Percentiles rank a stretch among this genome's conserved stretches.
Conservation (phyloP, 192 early-diverging fungal species). For the Thoreauomyces humboldtii region DNA sequence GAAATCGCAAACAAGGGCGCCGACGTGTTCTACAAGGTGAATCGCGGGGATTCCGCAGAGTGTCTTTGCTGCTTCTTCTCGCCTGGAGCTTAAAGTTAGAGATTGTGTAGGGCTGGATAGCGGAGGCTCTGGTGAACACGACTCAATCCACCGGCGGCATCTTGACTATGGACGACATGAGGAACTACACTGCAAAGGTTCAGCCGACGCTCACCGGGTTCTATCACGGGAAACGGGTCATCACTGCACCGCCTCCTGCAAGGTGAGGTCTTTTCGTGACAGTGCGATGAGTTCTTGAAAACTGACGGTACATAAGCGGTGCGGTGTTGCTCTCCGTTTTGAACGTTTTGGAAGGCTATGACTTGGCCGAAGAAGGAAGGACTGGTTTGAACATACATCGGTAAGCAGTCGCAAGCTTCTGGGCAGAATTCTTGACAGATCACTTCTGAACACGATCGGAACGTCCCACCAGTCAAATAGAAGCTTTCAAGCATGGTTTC, state of each 20-base stretch:
- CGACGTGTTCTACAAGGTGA: constrained; percentile 42
- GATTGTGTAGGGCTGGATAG: constrained; percentile 50
- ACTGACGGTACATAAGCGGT: too few species aligned
- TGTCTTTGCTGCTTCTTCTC: too few species aligned
- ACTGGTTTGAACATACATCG: constrained; percentile 73
- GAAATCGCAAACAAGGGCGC: constrained; percentile 38
- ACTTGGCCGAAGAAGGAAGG: constrained; percentile 56
- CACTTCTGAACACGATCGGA: too few species aligned
- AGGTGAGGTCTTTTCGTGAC: constrained; percentile 20
- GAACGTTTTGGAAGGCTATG: constrained; percentile 83
- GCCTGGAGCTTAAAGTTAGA: too few species aligned
- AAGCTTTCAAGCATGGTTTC: constrained; percentile 83
- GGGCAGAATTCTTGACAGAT: background rate
- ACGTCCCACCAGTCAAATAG: too few species aligned
- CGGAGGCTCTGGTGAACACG: constrained; percentile 64
- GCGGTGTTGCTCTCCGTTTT: constrained; percentile 78
- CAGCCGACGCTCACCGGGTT: constrained; percentile 59
- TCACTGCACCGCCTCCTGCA: constrained; percentile 71
- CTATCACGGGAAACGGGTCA: constrained; percentile 77
- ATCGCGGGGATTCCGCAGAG: too few species aligned
- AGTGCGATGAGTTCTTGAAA: background rate
- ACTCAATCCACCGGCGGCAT: constrained; percentile 70
- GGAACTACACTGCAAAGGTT: constrained; percentile 59
- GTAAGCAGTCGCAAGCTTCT: background rate
- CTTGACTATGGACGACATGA: constrained; percentile 73